A percentile compares a stretch with the other conserved stretches of the same genome.
Evolutionary conservation across 352 stramenopile genomes (phyloP).

Genomic region (Phytopythium chamaehyphon): DNA sequence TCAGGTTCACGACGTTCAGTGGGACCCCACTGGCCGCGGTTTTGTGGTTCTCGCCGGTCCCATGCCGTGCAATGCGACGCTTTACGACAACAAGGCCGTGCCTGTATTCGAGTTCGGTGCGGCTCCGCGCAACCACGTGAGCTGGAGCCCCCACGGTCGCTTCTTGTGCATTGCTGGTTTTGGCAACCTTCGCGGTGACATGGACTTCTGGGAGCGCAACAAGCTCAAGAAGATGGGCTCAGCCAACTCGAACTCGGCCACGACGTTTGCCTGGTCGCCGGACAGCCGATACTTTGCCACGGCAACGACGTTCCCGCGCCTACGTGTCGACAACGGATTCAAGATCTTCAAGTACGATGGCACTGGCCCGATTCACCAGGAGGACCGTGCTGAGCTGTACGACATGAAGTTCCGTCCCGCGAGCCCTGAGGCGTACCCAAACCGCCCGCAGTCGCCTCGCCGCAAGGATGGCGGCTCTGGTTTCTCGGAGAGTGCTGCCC

Average conservation of each 20-base stretch:
- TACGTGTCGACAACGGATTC: slow-evolving; percentile 98
- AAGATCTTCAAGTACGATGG: slow-evolving; percentile 97
- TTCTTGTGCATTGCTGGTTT: slow-evolving; percentile 96
- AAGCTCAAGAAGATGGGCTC: slow-evolving; percentile 94
- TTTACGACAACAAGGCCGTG: slow-evolving; percentile 96
- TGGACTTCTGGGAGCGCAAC: slow-evolving; percentile 95
- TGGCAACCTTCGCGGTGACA: slow-evolving; percentile 96
- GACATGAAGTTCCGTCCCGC: slow-evolving; percentile 87
- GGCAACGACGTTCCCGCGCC: slow-evolving; percentile 95
- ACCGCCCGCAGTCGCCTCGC: slow-evolving; percentile 81
- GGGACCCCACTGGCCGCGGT: slow-evolving; percentile 88
- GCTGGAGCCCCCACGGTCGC: slow-evolving; percentile 93
- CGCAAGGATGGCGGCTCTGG: slow-evolving; percentile 49
- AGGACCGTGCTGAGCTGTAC: slow-evolving; percentile 80
- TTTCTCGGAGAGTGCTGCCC: slow-evolving; percentile 36
- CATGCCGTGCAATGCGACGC: slow-evolving; percentile 94
- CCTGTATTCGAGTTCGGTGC: slow-evolving; percentile 96
- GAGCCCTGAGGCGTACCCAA: slow-evolving; percentile 73
- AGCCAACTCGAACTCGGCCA: slow-evolving; percentile 77
- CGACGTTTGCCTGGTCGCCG: slow-evolving; percentile 90
- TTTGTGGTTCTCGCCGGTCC: slow-evolving; percentile 95
- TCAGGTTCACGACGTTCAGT: slow-evolving; percentile 93
- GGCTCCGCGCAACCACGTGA: slow-evolving; percentile 94
- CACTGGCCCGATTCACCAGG: slow-evolving; percentile 80
- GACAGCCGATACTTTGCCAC: slow-evolving; percentile 95